Base-by-base conservation (phyloP, 164 flowering plant species). In the Amborella trichopoda region DNA sequence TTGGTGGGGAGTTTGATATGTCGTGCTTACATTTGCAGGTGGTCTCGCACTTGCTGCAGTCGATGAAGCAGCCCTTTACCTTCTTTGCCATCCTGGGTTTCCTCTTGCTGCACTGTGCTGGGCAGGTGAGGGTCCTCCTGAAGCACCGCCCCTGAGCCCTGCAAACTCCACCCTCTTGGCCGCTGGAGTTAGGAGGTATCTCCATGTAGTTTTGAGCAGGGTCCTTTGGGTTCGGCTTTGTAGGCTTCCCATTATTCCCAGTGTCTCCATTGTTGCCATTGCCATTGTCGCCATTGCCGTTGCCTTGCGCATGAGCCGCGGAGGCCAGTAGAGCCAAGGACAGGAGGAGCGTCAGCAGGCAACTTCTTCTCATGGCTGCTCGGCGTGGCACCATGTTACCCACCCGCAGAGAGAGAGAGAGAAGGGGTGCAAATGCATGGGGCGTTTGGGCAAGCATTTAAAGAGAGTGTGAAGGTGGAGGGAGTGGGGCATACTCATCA, bases 1-100 rank as follows among this genome's bases (percentile, higher is more conserved):
- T n/a, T n/a, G n/a, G n/a, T n/a, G n/a, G n/a, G n/a, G n/a, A n/a
- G n/a, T n/a, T n/a, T n/a, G n/a, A n/a, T n/a, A n/a, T n/a, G n/a
- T n/a, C n/a, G n/a, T n/a, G 19, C 78, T 72, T 70, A 74, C 78
- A 47, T 49, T 70, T 74, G 81, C 81, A 74, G 30, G 81, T 72
- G 28, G 58, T 73, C 57, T 80, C 83, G 38, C 81, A 80, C 56
- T 65, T 74, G 70, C 69, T 71, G 58, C 83, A 74, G 58, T 77
- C 64, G 2, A 75, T 45, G 54, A 59, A 67, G 65, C 87, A 80
- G n/a, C 72, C 78, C 57, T 80, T 80, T 5, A 30, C 25, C 61
- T 70, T 72, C 63, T 60, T 74, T 53, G 68, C 65, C 44, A 54
- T 34, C 66, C 54, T 69, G 3, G 81, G 86, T 67, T 73, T 76